Base-by-base conservation (phyloP, 2,329 filamentous ascomycete genomes). In the Microsporum audouinii region DNA sequence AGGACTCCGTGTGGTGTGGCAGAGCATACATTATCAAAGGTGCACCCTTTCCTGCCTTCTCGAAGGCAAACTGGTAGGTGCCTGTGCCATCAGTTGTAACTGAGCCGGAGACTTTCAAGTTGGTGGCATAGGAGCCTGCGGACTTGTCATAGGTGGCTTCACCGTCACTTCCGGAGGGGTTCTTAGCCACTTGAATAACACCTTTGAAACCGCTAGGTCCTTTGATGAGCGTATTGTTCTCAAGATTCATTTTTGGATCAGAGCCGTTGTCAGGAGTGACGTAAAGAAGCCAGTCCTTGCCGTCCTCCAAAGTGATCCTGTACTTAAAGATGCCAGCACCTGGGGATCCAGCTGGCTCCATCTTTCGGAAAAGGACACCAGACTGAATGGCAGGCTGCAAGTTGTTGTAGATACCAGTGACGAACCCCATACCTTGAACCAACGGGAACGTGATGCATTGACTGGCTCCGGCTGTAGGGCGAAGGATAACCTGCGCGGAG, bases 401-500 rank as follows among this genome's bases (percentile, higher is more conserved):
- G 34, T 84, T 84, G 60, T 79, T 80, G 73, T 91, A 97, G 17
- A 88, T 73, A 0, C 80, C 91, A 3, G 91, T 96, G 17, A 96
- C 79, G 67, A 91, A 95, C 0, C 84, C 87, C 84, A 95, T 94
- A 8, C 94, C 94, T 70, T 97, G 92, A 0, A 95, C 84, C 5
- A 96, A 71, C 0, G 91, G 91, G 65, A 95, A 90, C 0, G 83
- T 86, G 23, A 97, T 80, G 0, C 81, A 78, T 0, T 87, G 82
- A 0, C 78, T 71, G 5, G 80, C 79, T 2, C 77, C 77, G n/a
- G 72, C 69, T 27, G 78, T 76, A 2, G 80, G 78, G 58, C 77
- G 80, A 36, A 97, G 77, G 51, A 88, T 86, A 53, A 90, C 84
- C 64, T 89, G 84, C 12, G 80, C 81, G 0, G 82, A 84, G 67